Conservation (phyloP, 768 basidiomycete genomes). For the Vishniacozyma victoriae region DNA sequence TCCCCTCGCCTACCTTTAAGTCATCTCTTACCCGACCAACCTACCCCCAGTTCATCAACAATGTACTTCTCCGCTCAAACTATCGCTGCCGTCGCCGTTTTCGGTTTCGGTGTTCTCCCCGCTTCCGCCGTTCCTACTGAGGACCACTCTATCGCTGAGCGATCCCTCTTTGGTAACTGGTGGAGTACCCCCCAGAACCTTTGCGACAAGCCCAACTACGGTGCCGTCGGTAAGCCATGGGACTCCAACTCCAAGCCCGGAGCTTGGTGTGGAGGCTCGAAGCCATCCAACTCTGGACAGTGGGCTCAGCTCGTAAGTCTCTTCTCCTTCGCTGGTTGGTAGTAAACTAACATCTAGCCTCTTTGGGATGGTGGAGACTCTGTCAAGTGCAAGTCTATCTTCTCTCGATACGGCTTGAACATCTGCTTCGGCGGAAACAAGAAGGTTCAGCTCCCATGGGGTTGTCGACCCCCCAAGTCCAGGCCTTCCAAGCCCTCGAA, state of each 20-base stretch:
- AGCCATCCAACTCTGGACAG: constrained; percentile 18
- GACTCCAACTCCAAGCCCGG: constrained; percentile 18
- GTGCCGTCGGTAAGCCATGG: constrained; percentile 22
- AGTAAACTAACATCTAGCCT: constrained; percentile 3
- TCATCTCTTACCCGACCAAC: constrained; percentile 6
- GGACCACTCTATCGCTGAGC: constrained; percentile 4
- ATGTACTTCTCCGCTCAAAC: constrained; percentile 24
- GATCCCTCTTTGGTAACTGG: background rate
- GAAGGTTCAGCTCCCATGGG: constrained; percentile 11
- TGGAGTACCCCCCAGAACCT: constrained; percentile 4
- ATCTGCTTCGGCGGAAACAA: constrained; percentile 25
- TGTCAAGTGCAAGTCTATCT: constrained; percentile 7
- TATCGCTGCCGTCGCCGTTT: constrained; percentile 16
- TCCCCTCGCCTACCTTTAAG: constrained; percentile 9
- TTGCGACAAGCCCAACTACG: constrained; percentile 22
- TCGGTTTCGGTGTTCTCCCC: constrained; percentile 6
- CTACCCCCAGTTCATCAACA: constrained; percentile 9
- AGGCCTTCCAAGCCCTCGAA: constrained; percentile 5
- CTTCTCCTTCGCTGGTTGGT: background rate
- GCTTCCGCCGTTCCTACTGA: constrained; percentile 5
- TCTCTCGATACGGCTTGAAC: constrained; percentile 6
- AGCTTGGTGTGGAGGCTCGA: constrained; percentile 17
- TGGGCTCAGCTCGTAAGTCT: constrained; percentile 15
- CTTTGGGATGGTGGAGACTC: constrained; percentile 19
- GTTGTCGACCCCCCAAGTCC: constrained; percentile 21